These are phyloP conservation scores for Adansonia rubrostipa DNA, from an alignment of 441 rosid genomes.

Conservation along the genomic window DNA sequence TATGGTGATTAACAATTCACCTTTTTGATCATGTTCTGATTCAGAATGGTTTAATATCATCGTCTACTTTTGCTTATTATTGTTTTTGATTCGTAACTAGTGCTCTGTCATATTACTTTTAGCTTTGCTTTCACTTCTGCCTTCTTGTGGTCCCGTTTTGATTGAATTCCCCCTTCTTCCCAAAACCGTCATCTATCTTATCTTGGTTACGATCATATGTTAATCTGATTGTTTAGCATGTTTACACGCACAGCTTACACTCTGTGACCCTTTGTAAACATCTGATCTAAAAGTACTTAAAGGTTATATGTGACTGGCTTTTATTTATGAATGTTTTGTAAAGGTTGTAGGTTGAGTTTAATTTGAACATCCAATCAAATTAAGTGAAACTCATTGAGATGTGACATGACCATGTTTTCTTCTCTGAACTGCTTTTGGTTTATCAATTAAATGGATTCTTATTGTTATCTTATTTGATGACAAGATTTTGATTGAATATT, in stretches of 20 bases:
- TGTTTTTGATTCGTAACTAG: neutral
- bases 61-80: neutral
- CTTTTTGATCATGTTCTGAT: neutral
- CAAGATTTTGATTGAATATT: neutral
- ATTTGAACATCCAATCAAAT: neutral
- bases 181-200: neutral
- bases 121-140: neutral
- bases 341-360: neutral
- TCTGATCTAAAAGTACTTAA: neutral
- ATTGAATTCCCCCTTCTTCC: neutral
- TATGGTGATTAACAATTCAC: neutral
- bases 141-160: neutral
- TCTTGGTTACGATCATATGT: neutral
- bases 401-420: neutral
- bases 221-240: neutral
- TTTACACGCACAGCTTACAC: neutral
- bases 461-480: neutral
- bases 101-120: neutral
- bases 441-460: neutral
- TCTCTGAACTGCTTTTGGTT: neutral
- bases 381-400: neutral
- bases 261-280: neutral
- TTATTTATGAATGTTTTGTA: neutral
- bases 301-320: neutral
- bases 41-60: neutral